phyloP scores from a whole-genome alignment of 352 stramenopile species.

The Phytophthora chlamydospora region DNA sequence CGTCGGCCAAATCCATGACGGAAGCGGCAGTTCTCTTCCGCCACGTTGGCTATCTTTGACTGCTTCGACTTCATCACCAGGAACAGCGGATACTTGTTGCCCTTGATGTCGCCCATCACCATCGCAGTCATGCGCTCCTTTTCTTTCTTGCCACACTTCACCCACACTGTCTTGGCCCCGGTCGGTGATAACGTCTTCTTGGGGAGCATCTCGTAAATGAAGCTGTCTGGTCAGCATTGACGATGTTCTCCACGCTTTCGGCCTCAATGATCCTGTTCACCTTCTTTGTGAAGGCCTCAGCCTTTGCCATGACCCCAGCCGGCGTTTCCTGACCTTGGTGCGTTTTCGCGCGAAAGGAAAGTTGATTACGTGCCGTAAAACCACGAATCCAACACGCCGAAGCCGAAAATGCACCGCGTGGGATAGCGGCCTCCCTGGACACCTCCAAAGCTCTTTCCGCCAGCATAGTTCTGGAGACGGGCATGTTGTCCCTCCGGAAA shows the following conservation, averaged over 20 bases:
- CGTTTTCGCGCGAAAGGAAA: slow-evolving; percentile 27
- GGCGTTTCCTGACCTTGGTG: slow-evolving; percentile 21
- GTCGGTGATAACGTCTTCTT: slow-evolving; percentile 20
- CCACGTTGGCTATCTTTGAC: neutral
- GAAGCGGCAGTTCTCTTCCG: slow-evolving; percentile 28
- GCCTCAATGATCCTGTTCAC: neutral
- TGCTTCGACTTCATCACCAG: too few species aligned
- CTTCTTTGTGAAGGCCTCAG: slow-evolving; percentile 9
- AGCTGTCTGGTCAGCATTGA: slow-evolving; percentile 33
- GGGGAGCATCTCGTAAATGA: slow-evolving; percentile 35
- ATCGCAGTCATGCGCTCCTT: slow-evolving; percentile 39
- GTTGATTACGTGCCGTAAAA: too few species aligned
- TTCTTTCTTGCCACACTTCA: slow-evolving; percentile 33
- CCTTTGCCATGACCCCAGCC: neutral
- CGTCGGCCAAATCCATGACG: slow-evolving; percentile 35
- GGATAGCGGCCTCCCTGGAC: too few species aligned
- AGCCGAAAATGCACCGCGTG: too few species aligned
- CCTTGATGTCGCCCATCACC: slow-evolving; percentile 28
- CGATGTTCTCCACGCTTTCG: slow-evolving; percentile 19
- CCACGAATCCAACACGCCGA: too few species aligned
- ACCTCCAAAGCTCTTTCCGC: too few species aligned
- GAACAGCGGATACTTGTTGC: slow-evolving; percentile 35
- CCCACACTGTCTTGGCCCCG: slow-evolving; percentile 33
- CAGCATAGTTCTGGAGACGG: too few species aligned
- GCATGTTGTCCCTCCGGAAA: too few species aligned